Conservation (phyloP, 2,329 filamentous ascomycete species). For the Westerdykella ornata region DNA sequence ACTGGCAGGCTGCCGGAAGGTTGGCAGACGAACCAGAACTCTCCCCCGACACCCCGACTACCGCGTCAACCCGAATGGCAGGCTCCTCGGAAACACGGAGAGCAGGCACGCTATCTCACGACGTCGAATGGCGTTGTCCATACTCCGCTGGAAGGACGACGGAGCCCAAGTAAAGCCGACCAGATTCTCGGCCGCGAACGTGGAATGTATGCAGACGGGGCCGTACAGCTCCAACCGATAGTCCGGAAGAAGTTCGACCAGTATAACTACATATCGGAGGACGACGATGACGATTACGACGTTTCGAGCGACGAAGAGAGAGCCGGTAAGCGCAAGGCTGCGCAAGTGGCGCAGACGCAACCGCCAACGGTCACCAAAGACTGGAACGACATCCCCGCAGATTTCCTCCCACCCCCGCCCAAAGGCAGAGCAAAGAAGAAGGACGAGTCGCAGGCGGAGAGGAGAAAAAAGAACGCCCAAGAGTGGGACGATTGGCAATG, state of each 20-base stretch:
- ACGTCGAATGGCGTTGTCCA: conserved; percentile 29
- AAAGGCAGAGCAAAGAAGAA: conserved; percentile 22
- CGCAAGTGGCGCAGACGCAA: conserved; percentile 11
- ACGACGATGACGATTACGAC: conserved; percentile 36
- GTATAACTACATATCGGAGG: conserved; percentile 33
- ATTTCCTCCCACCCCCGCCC: conserved; percentile 31
- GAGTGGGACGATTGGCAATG: conserved; percentile 31
- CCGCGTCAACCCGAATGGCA: conserved; percentile 31
- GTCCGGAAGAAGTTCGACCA: conserved; percentile 33
- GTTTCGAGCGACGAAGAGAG: conserved; percentile 28
- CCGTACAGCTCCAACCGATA: conserved; percentile 40
- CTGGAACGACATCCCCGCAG: conserved; percentile 47
- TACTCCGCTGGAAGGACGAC: conserved; percentile 28
- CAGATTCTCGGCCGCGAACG: conserved; percentile 37
- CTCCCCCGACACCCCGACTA: conserved; percentile 21
- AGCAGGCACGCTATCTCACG: conserved; percentile 30
- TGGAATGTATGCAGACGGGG: conserved; percentile 32
- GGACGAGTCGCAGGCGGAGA: conserved; percentile 16
- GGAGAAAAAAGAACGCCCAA: conserved; percentile 19
- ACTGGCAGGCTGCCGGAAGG: conserved; percentile 22
- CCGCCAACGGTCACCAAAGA: conserved; percentile 27
- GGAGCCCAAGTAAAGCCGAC: conserved; percentile 38
- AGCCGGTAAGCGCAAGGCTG: conserved; percentile 16
- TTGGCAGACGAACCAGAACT: conserved; percentile 26
- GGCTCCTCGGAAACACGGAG: conserved; percentile 17